Base-by-base conservation (phyloP, 2,329 filamentous ascomycete genomes). In the Aspergillus sp. region DNA sequence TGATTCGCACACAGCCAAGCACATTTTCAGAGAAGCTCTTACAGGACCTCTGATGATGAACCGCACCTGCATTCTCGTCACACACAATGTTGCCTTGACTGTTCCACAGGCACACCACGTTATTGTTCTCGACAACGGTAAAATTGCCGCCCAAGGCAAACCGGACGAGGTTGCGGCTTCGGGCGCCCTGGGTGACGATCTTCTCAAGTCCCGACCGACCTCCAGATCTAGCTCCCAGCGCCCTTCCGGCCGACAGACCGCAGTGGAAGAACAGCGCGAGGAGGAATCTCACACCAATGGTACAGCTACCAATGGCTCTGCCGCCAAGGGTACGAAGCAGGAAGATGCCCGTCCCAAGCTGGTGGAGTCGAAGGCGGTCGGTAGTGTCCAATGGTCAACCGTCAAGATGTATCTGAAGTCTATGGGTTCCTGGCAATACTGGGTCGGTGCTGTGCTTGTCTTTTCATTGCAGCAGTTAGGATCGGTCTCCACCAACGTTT, bases 351-450 rank as follows among this genome's bases (percentile, higher is more conserved):
- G 82, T 54, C 75, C 77, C 24, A 77, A 77, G 65, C 78, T 84
- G 52, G 82, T 87, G 52, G 95, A 99, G 75, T 83, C 83, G 47
- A 98, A 96, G 77, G 89, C 91, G 7, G 87, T 85, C 50, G 95
- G 95, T 29, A 89, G 92, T 46, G 92, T 99, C 68, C 95, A 96
- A 74, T 88, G 92, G 83, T 84, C 86, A 22, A 93, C 96, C 54
- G 90, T 99, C 69, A 81, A 87, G 61, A 86, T 96, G 72, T 99
- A 99, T 73, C 84, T 99, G 18, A 79, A 78, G 60, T 86, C 93
- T 64, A 99, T 99, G 95, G 95, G 95, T n/a, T 84, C 89, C 4
- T 96, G 92, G 91, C 93, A 91, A 83, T 99, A 96, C 79, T 99
- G 95, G 95, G 75, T 89, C 52, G 79, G 90, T 39, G 90, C 93